Conservation (phyloP, 2,329 filamentous ascomycete species). For the Elsinoe arachidis region DNA sequence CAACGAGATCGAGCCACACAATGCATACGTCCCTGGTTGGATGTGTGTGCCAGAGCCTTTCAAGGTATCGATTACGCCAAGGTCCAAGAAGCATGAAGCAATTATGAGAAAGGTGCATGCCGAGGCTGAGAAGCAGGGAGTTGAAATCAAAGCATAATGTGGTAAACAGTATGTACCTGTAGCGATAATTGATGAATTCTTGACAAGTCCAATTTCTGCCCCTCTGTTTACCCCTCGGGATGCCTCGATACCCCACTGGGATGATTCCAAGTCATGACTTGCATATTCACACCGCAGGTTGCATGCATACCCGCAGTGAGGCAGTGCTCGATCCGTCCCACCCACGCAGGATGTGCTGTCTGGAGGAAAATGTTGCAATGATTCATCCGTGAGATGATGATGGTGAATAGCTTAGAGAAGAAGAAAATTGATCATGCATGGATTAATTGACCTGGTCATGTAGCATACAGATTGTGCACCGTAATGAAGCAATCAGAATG, state of each 20-base stretch:
- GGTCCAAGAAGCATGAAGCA: slow-evolving; percentile 14
- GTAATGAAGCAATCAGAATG: background rate
- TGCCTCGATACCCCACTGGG: background rate
- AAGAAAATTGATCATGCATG: background rate
- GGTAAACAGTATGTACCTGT: background rate
- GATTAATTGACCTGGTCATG: too few relatives aligned
- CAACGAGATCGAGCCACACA: slow-evolving; percentile 20
- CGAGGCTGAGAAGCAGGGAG: background rate
- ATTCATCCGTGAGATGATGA: too few relatives aligned
- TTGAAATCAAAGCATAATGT: slow-evolving; percentile 2
- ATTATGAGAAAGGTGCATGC: background rate
- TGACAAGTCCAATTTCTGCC: too few relatives aligned
- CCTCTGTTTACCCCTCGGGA: background rate
- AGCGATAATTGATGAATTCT: too few relatives aligned
- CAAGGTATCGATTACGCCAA: slow-evolving; percentile 25
- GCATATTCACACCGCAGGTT: background rate
- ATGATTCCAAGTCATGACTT: slow-evolving; percentile 4
- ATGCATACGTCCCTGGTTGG: slow-evolving; percentile 20
- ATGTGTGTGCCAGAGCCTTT: slow-evolving; percentile 27
- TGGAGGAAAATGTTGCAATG: too few relatives aligned
- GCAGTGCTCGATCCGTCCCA: slow-evolving; percentile 9
- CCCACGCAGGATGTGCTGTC: background rate
- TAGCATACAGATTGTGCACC: background rate
- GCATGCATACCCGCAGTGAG: slow-evolving; percentile 1
- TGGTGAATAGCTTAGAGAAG: too few relatives aligned